Evolutionary conservation across 768 basidiomycete genomes (phyloP), one percentile per base, ranked within the genome.

Genomic region (Mrakia blollopis): DNA sequence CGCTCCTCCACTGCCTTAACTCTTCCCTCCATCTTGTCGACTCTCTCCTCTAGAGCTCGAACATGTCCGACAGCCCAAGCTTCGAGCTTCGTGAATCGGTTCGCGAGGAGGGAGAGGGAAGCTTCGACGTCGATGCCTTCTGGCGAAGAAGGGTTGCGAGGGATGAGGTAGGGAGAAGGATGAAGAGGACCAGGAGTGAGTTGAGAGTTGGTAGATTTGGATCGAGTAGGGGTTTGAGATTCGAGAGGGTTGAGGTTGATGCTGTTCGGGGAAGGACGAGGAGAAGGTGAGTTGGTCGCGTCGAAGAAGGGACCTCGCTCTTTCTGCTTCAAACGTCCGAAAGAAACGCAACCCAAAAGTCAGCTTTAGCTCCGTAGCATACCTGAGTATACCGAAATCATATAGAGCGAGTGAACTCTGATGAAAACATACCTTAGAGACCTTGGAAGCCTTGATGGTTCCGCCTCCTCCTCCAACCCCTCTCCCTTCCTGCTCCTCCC

Each of bases 21-120:
- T 28, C 72, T 32, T 0, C 1, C 32, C 23, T 72, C 72, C 35
- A 54, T 57, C 25, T 30, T 60, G 1, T 61, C 52, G 11, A 72
- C 52, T 11, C 21, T 54, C 10, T 72, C 52, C n/a, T 72, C 72
- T 18, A 72, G 18, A 25, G 72, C 50, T 57, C 60, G 52, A 39
- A 72, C 52, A 28, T 72, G 72, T 28, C 52, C 72, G 50, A 72
- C 72, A 4, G 54, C 37, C 72, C 72, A 72, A 18, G 50, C 60
- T 54, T 72, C 72, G 30, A 72, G 52, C 39, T 72, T 72, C 3
- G 52, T 32, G 52, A 72, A 72, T 0, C 72, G 72, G 32, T 60
- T 72, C 54, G 72, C 72, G 72, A 72, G 72, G n/a, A 54, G 50
- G 18, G 72, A 3, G 60, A 72, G 72, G 13, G 72, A 57, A 16